A percentile compares a stretch with the other conserved stretches of the same genome.
phyloP scores from a whole-genome alignment of 108 stramenopile genomes.

The Mediolabrus comicus region DNA sequence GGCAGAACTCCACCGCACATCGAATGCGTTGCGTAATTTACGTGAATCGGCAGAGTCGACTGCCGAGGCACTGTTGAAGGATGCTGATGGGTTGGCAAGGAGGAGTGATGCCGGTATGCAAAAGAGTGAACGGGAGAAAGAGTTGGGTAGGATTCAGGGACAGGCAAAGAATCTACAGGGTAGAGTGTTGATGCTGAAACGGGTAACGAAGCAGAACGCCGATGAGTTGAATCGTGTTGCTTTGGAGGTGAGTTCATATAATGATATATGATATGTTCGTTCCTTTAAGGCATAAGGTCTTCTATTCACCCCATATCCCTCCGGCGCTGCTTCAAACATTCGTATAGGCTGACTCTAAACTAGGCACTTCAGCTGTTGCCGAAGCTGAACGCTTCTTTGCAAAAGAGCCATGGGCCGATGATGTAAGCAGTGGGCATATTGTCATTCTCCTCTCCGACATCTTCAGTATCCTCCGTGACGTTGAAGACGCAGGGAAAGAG shows the following conservation, averaged over 20 bases:
- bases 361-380: neutral
- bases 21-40: neutral
- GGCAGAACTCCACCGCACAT: neutral
- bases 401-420: neutral
- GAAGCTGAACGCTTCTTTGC: neutral
- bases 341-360: neutral
- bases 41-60: neutral
- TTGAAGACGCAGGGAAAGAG: neutral
- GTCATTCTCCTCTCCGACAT: conserved; percentile 18
- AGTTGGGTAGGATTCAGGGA: neutral
- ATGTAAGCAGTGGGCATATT: neutral
- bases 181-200: neutral
- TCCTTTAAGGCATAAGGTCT: too few relatives aligned
- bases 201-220: neutral
- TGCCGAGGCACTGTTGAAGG: neutral
- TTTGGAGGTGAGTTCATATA: too few relatives aligned
- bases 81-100: neutral
- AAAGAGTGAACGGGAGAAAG: neutral
- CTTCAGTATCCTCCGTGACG: conserved; percentile 7
- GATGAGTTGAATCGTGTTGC: neutral
- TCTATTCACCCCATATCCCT: too few relatives aligned
- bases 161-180: neutral
- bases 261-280: too few relatives aligned
- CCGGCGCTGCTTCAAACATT: too few relatives aligned
- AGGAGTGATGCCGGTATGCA: neutral